Conservation (phyloP, 2,329 filamentous ascomycete genomes). For the Talaromyces sp. region DNA sequence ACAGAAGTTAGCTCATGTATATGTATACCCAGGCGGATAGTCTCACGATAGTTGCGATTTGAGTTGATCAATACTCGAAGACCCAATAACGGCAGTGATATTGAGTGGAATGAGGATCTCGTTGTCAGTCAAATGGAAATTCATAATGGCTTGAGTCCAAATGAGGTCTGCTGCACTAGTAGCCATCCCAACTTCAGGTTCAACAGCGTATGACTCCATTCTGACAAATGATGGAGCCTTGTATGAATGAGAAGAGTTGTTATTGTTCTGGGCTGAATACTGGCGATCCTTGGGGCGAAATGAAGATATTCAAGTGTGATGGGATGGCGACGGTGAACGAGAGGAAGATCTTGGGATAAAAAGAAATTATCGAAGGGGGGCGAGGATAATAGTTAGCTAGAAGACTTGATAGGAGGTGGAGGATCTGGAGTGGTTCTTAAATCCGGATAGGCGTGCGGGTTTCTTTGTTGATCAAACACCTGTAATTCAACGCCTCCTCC, state of each 20-base stretch:
- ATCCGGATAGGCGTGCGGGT: not conserved
- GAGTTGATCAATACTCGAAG: constrained; percentile 30
- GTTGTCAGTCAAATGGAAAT: constrained; percentile 31
- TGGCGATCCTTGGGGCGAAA: not conserved
- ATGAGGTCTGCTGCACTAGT: constrained; percentile 24
- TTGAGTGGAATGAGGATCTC: constrained; percentile 33
- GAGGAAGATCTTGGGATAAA: not conserved
- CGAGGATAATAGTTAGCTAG: not conserved
- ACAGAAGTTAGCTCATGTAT: not conserved
- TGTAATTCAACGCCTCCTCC: not conserved
- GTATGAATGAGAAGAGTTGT: not conserved
- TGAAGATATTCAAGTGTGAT: not conserved
- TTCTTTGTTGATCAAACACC: constrained; percentile 18
- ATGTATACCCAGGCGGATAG: not conserved
- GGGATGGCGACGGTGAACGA: not conserved
- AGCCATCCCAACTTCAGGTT: constrained; percentile 14
- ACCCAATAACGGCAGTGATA: constrained; percentile 31
- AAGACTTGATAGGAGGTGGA: constrained; percentile 4
- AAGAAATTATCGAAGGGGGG: not conserved
- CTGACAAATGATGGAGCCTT: not conserved
- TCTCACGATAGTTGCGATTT: constrained; percentile 31
- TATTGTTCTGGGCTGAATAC: not conserved
- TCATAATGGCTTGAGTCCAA: constrained; percentile 32
- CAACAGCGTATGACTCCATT: constrained; percentile 20
- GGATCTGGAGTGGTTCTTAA: not conserved